These are phyloP conservation scores for Bassia scoparia DNA, from an alignment of 148 eudicot genomes.

Conservation along the genomic window DNA sequence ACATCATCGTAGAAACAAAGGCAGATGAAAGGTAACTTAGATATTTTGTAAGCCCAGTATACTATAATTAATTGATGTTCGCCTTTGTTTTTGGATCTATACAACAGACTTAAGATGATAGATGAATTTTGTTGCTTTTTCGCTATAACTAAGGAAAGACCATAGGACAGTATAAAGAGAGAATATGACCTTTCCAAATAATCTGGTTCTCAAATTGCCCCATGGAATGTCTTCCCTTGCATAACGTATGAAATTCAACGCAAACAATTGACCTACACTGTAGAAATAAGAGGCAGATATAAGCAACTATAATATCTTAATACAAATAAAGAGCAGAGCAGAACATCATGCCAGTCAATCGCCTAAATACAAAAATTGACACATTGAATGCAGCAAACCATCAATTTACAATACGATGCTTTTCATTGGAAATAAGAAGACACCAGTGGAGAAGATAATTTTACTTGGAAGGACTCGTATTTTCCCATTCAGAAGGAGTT, in stretches of 20 bases:
- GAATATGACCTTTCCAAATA: constrained; percentile 70
- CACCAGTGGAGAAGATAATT: not conserved
- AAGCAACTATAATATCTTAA: not conserved
- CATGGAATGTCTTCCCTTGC: constrained; percentile 99
- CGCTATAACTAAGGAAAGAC: too few relatives aligned
- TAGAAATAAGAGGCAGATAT: constrained; percentile 6
- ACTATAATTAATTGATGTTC: too few relatives aligned
- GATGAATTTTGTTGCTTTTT: too few relatives aligned
- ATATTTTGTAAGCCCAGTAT: too few relatives aligned
- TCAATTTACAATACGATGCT: constrained; percentile 2
- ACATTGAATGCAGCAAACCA: not conserved
- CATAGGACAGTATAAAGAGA: not conserved
- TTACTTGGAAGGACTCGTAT: constrained; percentile 72
- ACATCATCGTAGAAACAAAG: too few relatives aligned
- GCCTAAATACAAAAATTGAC: not conserved
- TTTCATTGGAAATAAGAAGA: not conserved
- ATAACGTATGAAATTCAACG: constrained; percentile 78
- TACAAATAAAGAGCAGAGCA: not conserved
- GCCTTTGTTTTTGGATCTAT: too few relatives aligned
- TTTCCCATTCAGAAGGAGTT: constrained; percentile 71
- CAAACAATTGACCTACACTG: constrained; percentile 92
- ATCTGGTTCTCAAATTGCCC: constrained; percentile 82
- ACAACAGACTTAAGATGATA: too few relatives aligned
- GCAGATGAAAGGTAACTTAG: too few relatives aligned
- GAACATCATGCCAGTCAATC: not conserved